Percentiles rank a stretch among this genome's conserved stretches.
Conservation (phyloP, 345 rosid species). For the Eucalyptus sideroxylon region DNA sequence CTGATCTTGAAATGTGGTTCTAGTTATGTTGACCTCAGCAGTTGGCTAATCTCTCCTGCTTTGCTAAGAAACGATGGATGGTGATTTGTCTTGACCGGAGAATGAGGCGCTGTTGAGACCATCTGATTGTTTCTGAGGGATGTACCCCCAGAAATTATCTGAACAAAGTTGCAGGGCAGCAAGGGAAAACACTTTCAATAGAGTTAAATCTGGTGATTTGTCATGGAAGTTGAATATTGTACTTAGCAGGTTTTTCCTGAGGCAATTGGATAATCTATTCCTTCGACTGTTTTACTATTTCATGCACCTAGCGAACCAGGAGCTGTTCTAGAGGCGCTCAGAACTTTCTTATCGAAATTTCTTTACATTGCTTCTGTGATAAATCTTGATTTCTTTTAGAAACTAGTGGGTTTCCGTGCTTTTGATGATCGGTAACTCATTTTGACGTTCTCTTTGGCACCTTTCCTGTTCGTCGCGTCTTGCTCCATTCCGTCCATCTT, state of each 20-base stretch:
- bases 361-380: accelerated
- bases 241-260: not conserved
- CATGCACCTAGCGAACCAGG: not conserved
- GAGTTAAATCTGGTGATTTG: not conserved
- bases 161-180: not conserved
- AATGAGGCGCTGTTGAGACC: not conserved
- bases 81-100: not conserved
- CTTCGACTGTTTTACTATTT: accelerated
- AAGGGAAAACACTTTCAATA: not conserved
- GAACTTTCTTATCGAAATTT: not conserved
- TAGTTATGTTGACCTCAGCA: not conserved
- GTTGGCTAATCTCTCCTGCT: not conserved
- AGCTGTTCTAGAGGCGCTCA: not conserved
- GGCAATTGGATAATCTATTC: not conserved
- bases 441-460: not conserved
- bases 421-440: not conserved
- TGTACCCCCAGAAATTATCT: not conserved
- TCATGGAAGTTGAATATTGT: not conserved
- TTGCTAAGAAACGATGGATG: not conserved
- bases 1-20: not conserved
- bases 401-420: not conserved
- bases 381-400: not conserved
- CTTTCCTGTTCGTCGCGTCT: not conserved
- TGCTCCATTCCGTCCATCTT: not conserved
- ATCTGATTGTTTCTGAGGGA: not conserved